These are phyloP conservation scores for Lactarius deliciosus DNA, from an alignment of 768 basidiomycete genomes.

Conservation along the genomic window DNA sequence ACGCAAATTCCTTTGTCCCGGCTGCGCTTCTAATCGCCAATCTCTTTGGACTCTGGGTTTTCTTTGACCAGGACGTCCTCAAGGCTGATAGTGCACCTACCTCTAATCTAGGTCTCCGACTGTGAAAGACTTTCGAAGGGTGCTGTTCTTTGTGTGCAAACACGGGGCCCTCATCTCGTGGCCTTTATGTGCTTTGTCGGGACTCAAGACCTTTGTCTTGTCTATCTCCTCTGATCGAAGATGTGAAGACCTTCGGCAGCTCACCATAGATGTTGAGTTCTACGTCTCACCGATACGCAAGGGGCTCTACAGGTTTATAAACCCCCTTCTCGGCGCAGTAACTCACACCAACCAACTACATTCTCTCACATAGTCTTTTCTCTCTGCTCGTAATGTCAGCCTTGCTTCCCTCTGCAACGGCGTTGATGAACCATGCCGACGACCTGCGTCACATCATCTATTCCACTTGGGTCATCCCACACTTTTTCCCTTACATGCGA, in stretches of 20 bases:
- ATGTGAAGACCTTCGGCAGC: neutral
- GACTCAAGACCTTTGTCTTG: neutral
- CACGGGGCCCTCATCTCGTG: neutral
- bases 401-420: slow-evolving; percentile 3
- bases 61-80: neutral
- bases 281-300: neutral
- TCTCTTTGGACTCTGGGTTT: neutral
- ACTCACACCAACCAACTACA: neutral
- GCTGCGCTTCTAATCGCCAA: neutral
- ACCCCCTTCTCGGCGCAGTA: neutral
- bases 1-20: neutral
- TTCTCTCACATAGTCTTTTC: neutral
- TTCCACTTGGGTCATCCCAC: neutral
- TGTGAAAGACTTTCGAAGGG: neutral
- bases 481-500: slow-evolving; percentile 9
- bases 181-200: neutral
- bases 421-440: slow-evolving; percentile 2
- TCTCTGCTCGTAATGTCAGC: neutral
- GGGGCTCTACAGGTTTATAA: slow-evolving; percentile 6
- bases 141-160: neutral
- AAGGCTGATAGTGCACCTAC: neutral
- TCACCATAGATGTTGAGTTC: neutral
- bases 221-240: neutral
- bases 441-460: slow-evolving; percentile 9
- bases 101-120: neutral